Base-by-base conservation (phyloP, 2,329 filamentous ascomycete genomes). In the Zelopaecilomyces penicillatus region DNA sequence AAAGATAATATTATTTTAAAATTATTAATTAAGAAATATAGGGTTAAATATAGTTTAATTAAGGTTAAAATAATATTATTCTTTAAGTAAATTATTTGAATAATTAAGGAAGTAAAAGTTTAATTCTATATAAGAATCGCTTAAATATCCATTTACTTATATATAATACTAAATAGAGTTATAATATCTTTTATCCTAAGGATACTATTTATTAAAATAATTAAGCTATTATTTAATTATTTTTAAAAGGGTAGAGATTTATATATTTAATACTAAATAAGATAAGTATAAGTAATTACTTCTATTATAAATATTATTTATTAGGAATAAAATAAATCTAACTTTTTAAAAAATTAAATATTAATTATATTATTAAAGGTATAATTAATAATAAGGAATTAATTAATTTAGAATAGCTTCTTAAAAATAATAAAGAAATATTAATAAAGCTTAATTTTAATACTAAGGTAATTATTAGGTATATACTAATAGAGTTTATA, bases 101-200 rank as follows among this genome's bases (percentile, higher is more conserved):
- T 29, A 39, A 29, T 9, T 29, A 39, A 29, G 27, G 37, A 29
- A 39, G 12, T 29, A 5, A 29, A 39, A 39, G n/a, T 9, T n/a
- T n/a, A 38, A 38, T 19, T 19, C 28, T 19, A 28, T 38, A 38
- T 26, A 28, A n/a, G 28, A 10, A n/a, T 19, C 10, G 28, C 19
- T 12, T 9, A 19, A 11, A 36, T 19, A 26, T 39, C 10, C 10
- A 31, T 12, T 28, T 28, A 7, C 42, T 28, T 41, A 26, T n/a
- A 29, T 44, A 40, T 41, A 43, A 37, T 42, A 30, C 44, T 44
- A 41, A 6, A 44, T 30, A 37, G 44, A 30, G 31, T 30, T 30
- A 40, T 40, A n/a, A 40, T 40, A n/a, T n/a, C n/a, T n/a, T n/a
- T n/a, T n/a, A n/a, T n/a, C n/a, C n/a, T n/a, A n/a, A n/a, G n/a